Base-by-base conservation (phyloP, 2,329 filamentous ascomycete species). In the Thielaviopsis euricoi region DNA sequence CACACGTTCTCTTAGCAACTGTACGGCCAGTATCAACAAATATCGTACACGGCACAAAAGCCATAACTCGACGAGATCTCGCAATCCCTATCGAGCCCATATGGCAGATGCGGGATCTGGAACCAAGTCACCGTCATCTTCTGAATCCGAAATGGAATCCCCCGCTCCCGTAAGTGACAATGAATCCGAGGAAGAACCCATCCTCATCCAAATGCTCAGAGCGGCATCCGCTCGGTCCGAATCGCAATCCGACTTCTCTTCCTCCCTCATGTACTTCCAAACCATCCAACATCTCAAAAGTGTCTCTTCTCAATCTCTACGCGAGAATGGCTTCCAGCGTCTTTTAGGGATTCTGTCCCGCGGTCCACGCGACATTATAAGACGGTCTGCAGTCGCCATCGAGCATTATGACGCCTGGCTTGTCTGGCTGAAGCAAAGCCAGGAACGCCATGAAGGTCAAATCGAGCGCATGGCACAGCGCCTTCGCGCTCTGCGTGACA, bases 241-340 rank as follows among this genome's bases (percentile, higher is more conserved):
- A 64, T 82, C 85, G 23, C 81, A 86, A 61, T 86, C 86, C 0
- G 88, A 95, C 67, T 95, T 89, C 65, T 82, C 93, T 54, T 85
- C 85, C 29, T 86, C 88, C 1, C 87, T 94, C 64, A 77, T 87
- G 55, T 95, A 91, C 73, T 91, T 87, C 82, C 86, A 85, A 66
- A 89, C 88, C 0, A 72, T 91, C 26, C 82, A 87, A 61, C 85
- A 89, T 61, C 76, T 95, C 19, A 80, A 81, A 63, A 77, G 76
- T 57, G 69, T 86, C 58, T 75, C 73, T 49, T 83, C 79, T 17
- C 73, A 78, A 6, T 83, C 76, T 10, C 69, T 89, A 29, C 80
- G 80, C 23, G 76, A 78, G 57, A 77, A 89, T 66, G 81, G 86
- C 29, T 87, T 87, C 69, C 75, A 86, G 40, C 82, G 83, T 62